Base-by-base conservation (phyloP, 2,329 filamentous ascomycete genomes). In the Arthrocladium fulminans region DNA sequence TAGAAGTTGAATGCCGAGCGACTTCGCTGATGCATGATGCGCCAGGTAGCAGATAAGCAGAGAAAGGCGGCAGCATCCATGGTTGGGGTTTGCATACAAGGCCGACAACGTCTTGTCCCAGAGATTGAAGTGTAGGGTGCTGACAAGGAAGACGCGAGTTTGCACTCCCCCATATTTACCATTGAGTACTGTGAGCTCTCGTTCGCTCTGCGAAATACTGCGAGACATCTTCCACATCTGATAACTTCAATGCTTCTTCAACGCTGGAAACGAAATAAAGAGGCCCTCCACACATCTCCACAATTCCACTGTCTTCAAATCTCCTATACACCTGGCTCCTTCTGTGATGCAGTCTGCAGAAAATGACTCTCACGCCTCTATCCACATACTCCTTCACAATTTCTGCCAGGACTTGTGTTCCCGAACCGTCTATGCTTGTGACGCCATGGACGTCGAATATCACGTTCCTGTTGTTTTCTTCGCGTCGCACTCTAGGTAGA, bases 391-490 rank as follows among this genome's bases (percentile, higher is more conserved):
- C 76, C 41, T 80, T 73, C 13, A 98, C 87, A 57, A 97, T 97
- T 67, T 97, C 92, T 40, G 80, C 77, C 2, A 98, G 73, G 0
- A 97, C 90, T 67, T 97, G 92, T 0, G 87, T 85, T 1, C 90
- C 92, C 0, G 88, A 94, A 4, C 88, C 92, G 63, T 98, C 92
- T 59, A 98, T 81, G 23, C 84, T 85, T 0, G 89, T 95, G 2
- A 98, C 92, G n/a, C 92, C 92, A 58, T 97, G 90, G 6, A 97
- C 88, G 63, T 98, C 92, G 60, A 98, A 97, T 53, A 98, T 88
- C 65, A 98, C 75, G 61, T 95, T 96, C 57, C 81, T 79, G 63
- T 96, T 96, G 60, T 86, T 82, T 52, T 90, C 84, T n/a, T 81
- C 77, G 22, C 76, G 73, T 3, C 89, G 77, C 12, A 94, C 74